phyloP scores from a whole-genome alignment of 208 protist genomes.

The Acanthamoeba divionensis region DNA sequence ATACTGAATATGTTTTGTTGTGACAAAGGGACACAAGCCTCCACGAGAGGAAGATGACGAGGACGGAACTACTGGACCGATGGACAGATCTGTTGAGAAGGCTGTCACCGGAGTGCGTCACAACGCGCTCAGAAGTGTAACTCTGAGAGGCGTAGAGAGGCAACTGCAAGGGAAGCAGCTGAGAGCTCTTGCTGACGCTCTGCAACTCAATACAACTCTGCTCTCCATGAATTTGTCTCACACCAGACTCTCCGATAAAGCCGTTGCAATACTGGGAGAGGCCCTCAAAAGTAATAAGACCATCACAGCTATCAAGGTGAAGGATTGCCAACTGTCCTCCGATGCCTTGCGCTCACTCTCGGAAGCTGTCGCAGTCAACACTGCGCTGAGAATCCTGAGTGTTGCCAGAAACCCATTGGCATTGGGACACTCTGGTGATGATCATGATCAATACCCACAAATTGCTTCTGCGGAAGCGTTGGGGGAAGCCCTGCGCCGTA shows the following conservation, averaged over 20 bases:
- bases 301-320: background rate
- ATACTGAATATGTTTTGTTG: no score
- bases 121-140: background rate
- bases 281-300: background rate
- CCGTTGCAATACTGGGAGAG: background rate
- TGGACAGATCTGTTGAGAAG: background rate
- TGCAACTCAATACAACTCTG: constrained; percentile 25
- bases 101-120: constrained; percentile 18
- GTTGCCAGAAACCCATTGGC: constrained; percentile 7
- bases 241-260: background rate
- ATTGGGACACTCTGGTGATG: no score
- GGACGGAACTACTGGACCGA: background rate
- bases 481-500: background rate
- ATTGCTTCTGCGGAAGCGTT: background rate
- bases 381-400: background rate
- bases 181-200: background rate
- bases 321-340: background rate
- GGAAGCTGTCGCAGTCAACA: background rate
- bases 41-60: background rate
- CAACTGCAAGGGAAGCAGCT: background rate
- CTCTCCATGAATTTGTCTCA: background rate
- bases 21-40: background rate
- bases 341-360: background rate
- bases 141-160: background rate
- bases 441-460: no score